Evolutionary conservation across 768 basidiomycete species (phyloP).

Genomic region (Leucocoprinus leucothites): DNA sequence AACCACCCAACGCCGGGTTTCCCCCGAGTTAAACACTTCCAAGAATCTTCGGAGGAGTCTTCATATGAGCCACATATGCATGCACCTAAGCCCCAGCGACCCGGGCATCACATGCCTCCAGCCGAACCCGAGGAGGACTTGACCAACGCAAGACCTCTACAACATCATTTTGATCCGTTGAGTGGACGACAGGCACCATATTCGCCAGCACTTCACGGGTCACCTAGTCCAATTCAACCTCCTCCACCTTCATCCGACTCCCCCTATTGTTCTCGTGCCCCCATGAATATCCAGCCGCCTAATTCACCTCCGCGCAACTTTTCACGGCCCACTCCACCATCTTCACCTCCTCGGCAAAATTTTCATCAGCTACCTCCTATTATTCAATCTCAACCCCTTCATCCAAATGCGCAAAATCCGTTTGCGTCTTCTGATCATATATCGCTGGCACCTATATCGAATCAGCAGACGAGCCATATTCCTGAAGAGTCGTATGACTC

Average conservation of each 20-base stretch:
- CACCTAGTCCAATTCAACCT: neutral
- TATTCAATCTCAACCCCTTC: too few relatives aligned
- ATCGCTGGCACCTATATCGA: too few relatives aligned
- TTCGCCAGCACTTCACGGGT: neutral
- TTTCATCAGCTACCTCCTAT: too few relatives aligned
- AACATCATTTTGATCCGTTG: neutral
- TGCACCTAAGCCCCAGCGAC: conserved; percentile 3
- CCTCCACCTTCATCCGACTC: neutral
- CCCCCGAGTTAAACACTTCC: neutral
- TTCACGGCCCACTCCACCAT: neutral
- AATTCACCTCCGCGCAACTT: neutral
- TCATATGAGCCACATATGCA: neutral
- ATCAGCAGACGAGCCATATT: neutral
- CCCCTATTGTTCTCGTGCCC: neutral
- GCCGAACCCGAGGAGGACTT: neutral
- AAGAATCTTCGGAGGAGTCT: neutral
- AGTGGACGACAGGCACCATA: neutral
- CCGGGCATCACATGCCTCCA: neutral
- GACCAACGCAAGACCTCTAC: neutral
- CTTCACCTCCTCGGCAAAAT: neutral
- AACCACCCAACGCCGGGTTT: too few relatives aligned
- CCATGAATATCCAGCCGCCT: neutral
- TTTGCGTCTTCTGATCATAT: too few relatives aligned
- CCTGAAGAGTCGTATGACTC: neutral
- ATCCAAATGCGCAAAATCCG: too few relatives aligned